Base-by-base conservation (phyloP, 306 rosid species). In the Medicago ruthenica region DNA sequence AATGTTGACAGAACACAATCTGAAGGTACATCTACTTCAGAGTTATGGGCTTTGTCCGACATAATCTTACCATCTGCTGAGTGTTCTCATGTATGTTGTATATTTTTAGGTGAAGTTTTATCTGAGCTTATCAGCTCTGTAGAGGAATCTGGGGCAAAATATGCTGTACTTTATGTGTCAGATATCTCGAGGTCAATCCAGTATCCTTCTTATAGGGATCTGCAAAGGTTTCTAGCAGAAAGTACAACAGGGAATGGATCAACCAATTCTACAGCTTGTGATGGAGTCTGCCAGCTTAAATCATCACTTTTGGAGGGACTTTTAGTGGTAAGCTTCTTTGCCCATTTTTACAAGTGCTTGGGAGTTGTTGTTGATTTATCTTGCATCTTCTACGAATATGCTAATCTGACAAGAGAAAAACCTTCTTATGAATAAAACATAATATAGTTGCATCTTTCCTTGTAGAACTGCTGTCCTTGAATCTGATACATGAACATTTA, bases 291-390 rank as follows among this genome's bases (percentile, higher is more conserved):
- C 86, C 89, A 85, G 77, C 70, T 92, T 78, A 92, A 92, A 80
- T 85, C 98, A 61, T 92, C 97, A n/a, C 97, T 95, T 84, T 80
- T 95, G 67, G 97, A 95, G 81, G 98, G 98, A 66, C 55, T 95
- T 77, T 71, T 95, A 6, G 98, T 95, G 71, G 98, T 95, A 87
- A 86, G 96, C 66, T 79, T 77, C 72, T 78, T 59, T 74, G 50
- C 75, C 77, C 36, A 9, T 59, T 75, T 66, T 68, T 67, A 55
- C 74, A 4, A 53, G 47, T 84, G 37, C 53, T 57, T 71, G 61
- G 72, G 63, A 34, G 21, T 41, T 48, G 42, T 34, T 36, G 11
- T 70, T 18, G 34, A 34, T 60, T 70, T 71, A 22, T 55, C 58
- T 64, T 66, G 64, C 81, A 21, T 76, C 37, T 67, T 34, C 31